These are phyloP conservation scores for Fulvia fulva DNA, from an alignment of 2,329 filamentous ascomycete species.

Conservation along the genomic window DNA sequence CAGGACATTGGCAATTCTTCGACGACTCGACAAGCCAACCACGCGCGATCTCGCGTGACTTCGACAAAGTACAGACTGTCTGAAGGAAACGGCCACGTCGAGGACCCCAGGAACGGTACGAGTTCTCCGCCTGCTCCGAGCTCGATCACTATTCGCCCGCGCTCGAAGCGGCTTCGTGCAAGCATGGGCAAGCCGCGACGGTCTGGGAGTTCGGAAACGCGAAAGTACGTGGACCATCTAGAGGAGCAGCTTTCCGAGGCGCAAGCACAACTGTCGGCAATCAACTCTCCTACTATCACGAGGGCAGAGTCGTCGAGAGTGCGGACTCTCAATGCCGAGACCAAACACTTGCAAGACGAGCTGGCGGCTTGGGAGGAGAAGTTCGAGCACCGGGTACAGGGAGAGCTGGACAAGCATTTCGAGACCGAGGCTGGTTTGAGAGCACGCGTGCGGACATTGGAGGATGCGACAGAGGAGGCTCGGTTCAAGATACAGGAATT, in stretches of 20 bases:
- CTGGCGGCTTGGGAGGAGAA: constrained; percentile 36
- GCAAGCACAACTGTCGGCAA: constrained; percentile 37
- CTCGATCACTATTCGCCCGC: constrained; percentile 9
- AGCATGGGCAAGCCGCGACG: constrained; percentile 27
- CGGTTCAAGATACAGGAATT: constrained; percentile 32
- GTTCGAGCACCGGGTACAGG: constrained; percentile 35
- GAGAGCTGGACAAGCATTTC: constrained; percentile 30
- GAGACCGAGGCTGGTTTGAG: constrained; percentile 30
- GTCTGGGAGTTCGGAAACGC: constrained; percentile 40
- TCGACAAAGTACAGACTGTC: constrained; percentile 19
- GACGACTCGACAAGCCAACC: constrained; percentile 18
- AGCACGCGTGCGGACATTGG: constrained; percentile 26
- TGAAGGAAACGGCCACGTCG: constrained; percentile 14
- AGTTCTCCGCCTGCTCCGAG: constrained; percentile 14
- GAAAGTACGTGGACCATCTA: constrained; percentile 48
- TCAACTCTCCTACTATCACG: constrained; percentile 38
- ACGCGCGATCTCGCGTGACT: constrained; percentile 13
- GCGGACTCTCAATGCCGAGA: constrained; percentile 35
- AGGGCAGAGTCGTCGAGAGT: constrained; percentile 37
- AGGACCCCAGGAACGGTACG: constrained; percentile 15
- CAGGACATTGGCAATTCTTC: constrained; percentile 29
- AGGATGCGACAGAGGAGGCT: constrained; percentile 29
- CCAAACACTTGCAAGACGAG: constrained; percentile 33
- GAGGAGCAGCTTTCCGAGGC: constrained; percentile 43
- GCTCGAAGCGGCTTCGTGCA: constrained; percentile 9